phyloP scores from a whole-genome alignment of 169 alveolate species.

The Theileria sp. region DNA sequence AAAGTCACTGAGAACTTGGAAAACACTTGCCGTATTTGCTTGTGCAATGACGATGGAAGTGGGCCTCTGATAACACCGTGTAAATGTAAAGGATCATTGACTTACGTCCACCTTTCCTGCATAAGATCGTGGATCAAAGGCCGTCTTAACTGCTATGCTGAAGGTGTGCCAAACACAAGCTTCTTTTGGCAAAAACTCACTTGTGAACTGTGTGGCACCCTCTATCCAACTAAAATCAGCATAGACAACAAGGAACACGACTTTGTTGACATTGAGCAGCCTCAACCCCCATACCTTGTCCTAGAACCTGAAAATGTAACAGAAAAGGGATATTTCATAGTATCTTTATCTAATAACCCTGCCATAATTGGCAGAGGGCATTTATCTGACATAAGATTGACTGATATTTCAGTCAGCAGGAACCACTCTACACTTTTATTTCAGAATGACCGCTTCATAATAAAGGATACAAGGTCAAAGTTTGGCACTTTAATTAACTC shows the following conservation, averaged over 20 bases:
- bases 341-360: constrained; percentile 70
- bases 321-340: constrained; percentile 78
- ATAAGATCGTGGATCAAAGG: constrained; percentile 90
- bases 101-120: constrained; percentile 90
- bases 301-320: constrained; percentile 74
- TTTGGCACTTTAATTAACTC: constrained; percentile 91
- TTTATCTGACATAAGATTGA: constrained; percentile 87
- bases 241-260: constrained; percentile 75
- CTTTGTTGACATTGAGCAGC: constrained; percentile 83
- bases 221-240: constrained; percentile 79
- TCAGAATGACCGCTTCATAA: constrained; percentile 83
- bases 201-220: constrained; percentile 92
- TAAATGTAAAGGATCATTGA: constrained; percentile 93
- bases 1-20: constrained; percentile 20
- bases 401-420: constrained; percentile 94
- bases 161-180: constrained; percentile 63
- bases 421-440: constrained; percentile 85
- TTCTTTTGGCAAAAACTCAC: constrained; percentile 84
- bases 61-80: constrained; percentile 95
- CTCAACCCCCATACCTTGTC: constrained; percentile 81
- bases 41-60: constrained; percentile 79
- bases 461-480: constrained; percentile 91
- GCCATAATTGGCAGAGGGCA: constrained; percentile 90
- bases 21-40: constrained; percentile 85
- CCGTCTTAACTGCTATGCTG: constrained; percentile 72